These are phyloP conservation scores for Carex parvula DNA, from an alignment of 176 grass and related monocot genomes.

Conservation along the genomic window DNA sequence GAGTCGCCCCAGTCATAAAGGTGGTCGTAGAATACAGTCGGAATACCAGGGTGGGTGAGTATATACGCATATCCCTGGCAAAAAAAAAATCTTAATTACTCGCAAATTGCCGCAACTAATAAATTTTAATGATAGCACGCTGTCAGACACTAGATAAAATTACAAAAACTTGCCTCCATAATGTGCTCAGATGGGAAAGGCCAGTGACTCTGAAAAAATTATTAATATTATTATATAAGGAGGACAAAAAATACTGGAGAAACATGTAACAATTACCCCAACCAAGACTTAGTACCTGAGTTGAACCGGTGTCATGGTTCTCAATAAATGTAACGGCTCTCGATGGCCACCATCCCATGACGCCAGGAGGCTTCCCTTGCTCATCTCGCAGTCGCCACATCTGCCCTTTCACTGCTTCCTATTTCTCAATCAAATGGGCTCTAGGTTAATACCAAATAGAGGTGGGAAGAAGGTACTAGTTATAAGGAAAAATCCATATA, in stretches of 20 bases:
- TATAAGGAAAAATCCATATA: background rate
- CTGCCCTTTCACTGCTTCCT: conserved; percentile 95
- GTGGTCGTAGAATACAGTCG: conserved; percentile 88
- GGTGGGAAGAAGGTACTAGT: background rate
- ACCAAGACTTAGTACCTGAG: conserved; percentile 49
- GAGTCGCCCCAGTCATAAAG: conserved; percentile 64
- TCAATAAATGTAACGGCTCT: conserved; percentile 94
- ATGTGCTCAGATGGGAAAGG: conserved; percentile 83
- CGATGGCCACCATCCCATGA: conserved; percentile 94
- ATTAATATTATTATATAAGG: background rate
- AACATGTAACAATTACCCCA: background rate
- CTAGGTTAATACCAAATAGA: background rate
- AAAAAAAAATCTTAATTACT: background rate
- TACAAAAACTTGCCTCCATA: conserved; percentile 70
- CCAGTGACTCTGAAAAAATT: conserved; percentile 79
- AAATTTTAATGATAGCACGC: background rate
- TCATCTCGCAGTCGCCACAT: conserved; percentile 73
- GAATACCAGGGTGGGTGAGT: conserved; percentile 90
- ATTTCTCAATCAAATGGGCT: conserved; percentile 22
- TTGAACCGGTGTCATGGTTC: conserved; percentile 97
- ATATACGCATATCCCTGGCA: conserved; percentile 94
- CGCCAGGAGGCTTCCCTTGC: conserved; percentile 76
- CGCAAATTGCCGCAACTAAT: background rate
- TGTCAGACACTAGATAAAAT: background rate
- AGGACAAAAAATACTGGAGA: background rate